A percentile compares a stretch with the other conserved stretches of the same genome.
These are phyloP conservation scores for Acidiella bohemica DNA, from an alignment of 495 filamentous ascomycete genomes.

Conservation along the genomic window DNA sequence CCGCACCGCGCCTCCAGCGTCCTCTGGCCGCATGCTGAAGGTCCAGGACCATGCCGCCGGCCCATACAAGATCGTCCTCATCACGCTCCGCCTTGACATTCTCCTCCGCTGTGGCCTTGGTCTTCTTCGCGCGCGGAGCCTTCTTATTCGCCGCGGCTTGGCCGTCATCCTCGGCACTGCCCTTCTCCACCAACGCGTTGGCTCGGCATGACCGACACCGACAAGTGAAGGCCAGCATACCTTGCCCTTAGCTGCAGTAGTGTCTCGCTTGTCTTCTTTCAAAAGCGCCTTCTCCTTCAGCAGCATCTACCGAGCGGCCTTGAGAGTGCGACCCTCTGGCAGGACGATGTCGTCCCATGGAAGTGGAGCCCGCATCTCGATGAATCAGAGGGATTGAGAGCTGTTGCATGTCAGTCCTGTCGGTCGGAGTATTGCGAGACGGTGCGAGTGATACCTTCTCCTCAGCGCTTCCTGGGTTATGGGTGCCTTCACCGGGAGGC, in stretches of 20 bases:
- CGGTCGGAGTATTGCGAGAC: background rate
- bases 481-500: background rate
- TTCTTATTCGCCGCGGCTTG: background rate
- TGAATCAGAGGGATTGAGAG: constrained; percentile 25
- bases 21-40: too few relatives aligned
- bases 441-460: constrained; percentile 25
- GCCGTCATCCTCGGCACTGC: background rate
- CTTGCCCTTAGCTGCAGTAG: too few relatives aligned
- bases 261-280: too few relatives aligned
- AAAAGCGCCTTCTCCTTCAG: constrained; percentile 12
- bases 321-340: constrained; percentile 19
- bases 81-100: background rate
- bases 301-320: constrained; percentile 11
- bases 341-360: constrained; percentile 17
- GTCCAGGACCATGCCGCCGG: background rate
- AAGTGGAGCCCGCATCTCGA: constrained; percentile 13
- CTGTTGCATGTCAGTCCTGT: constrained; percentile 18
- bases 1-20: background rate
- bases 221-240: background rate
- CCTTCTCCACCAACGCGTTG: background rate
- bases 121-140: background rate
- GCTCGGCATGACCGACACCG: background rate
- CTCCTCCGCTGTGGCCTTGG: background rate
- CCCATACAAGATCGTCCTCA: background rate
- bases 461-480: constrained; percentile 24